These are phyloP conservation scores for Agrocybe pediades DNA, from an alignment of 768 basidiomycete genomes.

Conservation along the genomic window DNA sequence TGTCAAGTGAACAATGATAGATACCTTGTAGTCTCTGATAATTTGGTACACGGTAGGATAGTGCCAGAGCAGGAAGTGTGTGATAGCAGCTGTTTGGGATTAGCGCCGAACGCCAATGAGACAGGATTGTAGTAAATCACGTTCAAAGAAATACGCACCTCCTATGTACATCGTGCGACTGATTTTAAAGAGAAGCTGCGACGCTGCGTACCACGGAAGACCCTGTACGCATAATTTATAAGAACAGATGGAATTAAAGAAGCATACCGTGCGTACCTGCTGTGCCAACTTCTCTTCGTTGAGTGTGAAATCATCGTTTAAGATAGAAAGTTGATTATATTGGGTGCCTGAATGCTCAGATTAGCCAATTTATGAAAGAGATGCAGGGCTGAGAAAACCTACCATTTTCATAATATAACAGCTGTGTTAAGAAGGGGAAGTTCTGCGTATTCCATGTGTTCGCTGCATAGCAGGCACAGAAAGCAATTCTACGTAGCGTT, in stretches of 20 bases:
- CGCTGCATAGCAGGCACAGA: slow-evolving; percentile 41
- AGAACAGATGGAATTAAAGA: neutral
- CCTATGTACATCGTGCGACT: slow-evolving; percentile 40
- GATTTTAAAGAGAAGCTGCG: slow-evolving; percentile 40
- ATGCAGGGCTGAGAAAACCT: slow-evolving; percentile 7
- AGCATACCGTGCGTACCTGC: slow-evolving; percentile 18
- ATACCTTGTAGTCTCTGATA: slow-evolving; percentile 29
- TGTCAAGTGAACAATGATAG: slow-evolving; percentile 9
- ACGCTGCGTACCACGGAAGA: slow-evolving; percentile 44
- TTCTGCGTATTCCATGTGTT: slow-evolving; percentile 57
- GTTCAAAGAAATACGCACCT: slow-evolving; percentile 18
- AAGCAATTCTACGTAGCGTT: slow-evolving; percentile 27
- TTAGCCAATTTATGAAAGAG: neutral
- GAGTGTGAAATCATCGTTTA: slow-evolving; percentile 48
- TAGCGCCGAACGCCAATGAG: neutral
- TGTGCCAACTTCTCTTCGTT: slow-evolving; percentile 44
- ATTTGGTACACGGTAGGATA: slow-evolving; percentile 37
- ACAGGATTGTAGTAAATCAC: too few species aligned
- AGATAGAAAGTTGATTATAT: slow-evolving; percentile 52
- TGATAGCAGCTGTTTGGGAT: slow-evolving; percentile 36
- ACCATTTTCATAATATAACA: slow-evolving; percentile 50
- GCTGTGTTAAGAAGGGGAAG: slow-evolving; percentile 57
- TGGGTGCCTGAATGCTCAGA: slow-evolving; percentile 32
- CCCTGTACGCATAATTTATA: slow-evolving; percentile 21
- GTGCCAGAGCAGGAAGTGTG: slow-evolving; percentile 52